These are phyloP conservation scores for Phycomyces nitens DNA, from an alignment of 192 early-diverging fungal species.

Conservation along the genomic window DNA sequence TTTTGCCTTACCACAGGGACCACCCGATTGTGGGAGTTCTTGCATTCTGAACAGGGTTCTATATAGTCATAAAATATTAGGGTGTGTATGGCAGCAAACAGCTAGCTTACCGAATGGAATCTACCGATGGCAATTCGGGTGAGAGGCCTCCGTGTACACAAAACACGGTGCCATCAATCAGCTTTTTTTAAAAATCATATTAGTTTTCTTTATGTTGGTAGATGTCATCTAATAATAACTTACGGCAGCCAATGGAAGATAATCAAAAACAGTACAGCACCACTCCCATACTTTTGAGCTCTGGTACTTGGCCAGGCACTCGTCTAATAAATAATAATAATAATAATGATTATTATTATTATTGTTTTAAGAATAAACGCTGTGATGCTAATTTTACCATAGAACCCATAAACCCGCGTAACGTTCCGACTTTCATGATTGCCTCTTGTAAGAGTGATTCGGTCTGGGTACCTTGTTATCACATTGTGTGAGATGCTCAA, in stretches of 20 bases:
- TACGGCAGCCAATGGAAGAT: constrained; percentile 87
- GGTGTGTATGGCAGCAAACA: too few relatives aligned
- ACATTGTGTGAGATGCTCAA: too few relatives aligned
- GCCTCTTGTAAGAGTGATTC: constrained; percentile 89
- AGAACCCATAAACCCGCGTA: constrained; percentile 94
- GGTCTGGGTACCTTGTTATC: constrained; percentile 78
- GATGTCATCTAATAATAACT: constrained; percentile 14
- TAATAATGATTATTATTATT: too few relatives aligned
- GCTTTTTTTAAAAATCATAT: too few relatives aligned
- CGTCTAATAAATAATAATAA: constrained; percentile 51
- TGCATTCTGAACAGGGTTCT: constrained; percentile 82
- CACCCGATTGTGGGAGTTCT: constrained; percentile 88
- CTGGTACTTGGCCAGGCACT: constrained; percentile 88
- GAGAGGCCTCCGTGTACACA: constrained; percentile 93
- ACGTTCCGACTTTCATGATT: constrained; percentile 97
- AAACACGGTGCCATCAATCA: constrained; percentile 83
- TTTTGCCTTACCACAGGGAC: constrained; percentile 58
- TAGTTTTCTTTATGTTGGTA: too few relatives aligned
- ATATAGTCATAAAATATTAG: too few relatives aligned
- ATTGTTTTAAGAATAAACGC: too few relatives aligned
- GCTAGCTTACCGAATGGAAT: constrained; percentile 79
- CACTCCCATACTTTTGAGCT: constrained; percentile 94
- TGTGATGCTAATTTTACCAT: constrained; percentile 52
- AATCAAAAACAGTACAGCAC: constrained; percentile 92
- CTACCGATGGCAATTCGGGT: constrained; percentile 83